Conservation (phyloP, 352 stramenopile species). For the Phytophthora multivora region DNA sequence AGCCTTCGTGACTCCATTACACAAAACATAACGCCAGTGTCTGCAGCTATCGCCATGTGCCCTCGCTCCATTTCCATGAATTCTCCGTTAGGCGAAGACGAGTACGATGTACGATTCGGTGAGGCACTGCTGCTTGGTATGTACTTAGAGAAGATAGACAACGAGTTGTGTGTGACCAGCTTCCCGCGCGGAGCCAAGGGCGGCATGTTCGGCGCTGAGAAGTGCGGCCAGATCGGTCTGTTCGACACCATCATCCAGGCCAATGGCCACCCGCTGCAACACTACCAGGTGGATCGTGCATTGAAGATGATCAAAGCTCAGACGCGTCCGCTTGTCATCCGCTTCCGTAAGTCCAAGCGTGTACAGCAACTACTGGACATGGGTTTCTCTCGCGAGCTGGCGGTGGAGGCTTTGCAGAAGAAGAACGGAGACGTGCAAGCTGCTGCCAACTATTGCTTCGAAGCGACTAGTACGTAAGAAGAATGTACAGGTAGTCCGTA, state of each 20-base stretch:
- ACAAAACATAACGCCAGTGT: constrained; percentile 82
- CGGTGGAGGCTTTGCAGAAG: constrained; percentile 53
- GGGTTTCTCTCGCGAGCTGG: constrained; percentile 65
- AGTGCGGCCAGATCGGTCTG: constrained; percentile 69
- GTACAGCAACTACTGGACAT: constrained; percentile 77
- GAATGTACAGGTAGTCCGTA: neutral
- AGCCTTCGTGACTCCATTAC: constrained; percentile 52
- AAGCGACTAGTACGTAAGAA: constrained; percentile 29
- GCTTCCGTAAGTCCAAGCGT: constrained; percentile 70
- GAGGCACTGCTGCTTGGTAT: constrained; percentile 78
- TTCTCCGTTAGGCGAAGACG: constrained; percentile 42
- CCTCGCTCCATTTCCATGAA: constrained; percentile 82
- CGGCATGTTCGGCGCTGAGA: constrained; percentile 79
- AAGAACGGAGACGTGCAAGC: constrained; percentile 63
- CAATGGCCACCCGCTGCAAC: constrained; percentile 81
- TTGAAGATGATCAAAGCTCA: constrained; percentile 89
- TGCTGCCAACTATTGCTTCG: constrained; percentile 73
- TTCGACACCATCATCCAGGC: constrained; percentile 79
- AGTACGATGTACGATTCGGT: constrained; percentile 84
- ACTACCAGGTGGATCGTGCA: constrained; percentile 82
- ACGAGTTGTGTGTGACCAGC: constrained; percentile 76
- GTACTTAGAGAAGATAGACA: constrained; percentile 80
- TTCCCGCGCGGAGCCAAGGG: constrained; percentile 71
- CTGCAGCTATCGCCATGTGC: constrained; percentile 78
- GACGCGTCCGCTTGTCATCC: constrained; percentile 74